Evolutionary conservation across 352 stramenopile genomes (phyloP).

Genomic region (Phytophthora ramorum): DNA sequence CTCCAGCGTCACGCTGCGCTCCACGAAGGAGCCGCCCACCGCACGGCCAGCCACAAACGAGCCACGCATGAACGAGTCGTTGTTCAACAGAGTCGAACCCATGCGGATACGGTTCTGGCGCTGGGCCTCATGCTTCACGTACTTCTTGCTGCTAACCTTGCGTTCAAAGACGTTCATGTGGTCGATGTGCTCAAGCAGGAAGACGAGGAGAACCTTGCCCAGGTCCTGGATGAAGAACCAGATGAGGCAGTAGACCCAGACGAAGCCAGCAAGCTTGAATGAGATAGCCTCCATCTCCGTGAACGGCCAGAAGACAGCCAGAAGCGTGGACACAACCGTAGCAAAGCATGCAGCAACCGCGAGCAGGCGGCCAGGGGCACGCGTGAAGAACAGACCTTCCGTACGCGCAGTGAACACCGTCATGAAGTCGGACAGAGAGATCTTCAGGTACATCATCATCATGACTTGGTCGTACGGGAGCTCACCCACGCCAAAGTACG

Average conservation of each 20-base stretch:
- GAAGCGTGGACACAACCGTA: conserved; percentile 78
- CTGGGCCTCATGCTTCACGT: conserved; percentile 64
- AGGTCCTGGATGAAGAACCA: conserved; percentile 92
- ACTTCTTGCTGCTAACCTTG: conserved; percentile 70
- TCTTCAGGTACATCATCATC: conserved; percentile 95
- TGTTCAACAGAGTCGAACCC: conserved; percentile 63
- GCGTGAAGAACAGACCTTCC: conserved; percentile 83
- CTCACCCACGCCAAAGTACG: conserved; percentile 60
- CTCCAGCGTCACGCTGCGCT: conserved; percentile 71
- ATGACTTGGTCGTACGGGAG: conserved; percentile 91
- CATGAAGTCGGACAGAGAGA: conserved; percentile 94
- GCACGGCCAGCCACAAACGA: conserved; percentile 82
- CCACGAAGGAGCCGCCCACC: conserved; percentile 60
- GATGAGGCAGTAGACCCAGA: conserved; percentile 91
- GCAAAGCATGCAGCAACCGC: conserved; percentile 79
- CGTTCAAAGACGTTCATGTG: conserved; percentile 66
- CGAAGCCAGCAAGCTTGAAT: conserved; percentile 70
- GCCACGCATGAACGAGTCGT: conserved; percentile 75
- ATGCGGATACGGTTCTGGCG: conserved; percentile 85
- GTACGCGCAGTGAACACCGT: conserved; percentile 93
- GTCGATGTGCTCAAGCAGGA: conserved; percentile 64
- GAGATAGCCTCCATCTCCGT: conserved; percentile 81
- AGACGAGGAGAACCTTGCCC: conserved; percentile 72
- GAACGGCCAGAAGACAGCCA: conserved; percentile 89
- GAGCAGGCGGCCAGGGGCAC: conserved; percentile 74